Conservation (phyloP, 495 filamentous ascomycete species). For the Podospora bellae-mahoneyi region DNA sequence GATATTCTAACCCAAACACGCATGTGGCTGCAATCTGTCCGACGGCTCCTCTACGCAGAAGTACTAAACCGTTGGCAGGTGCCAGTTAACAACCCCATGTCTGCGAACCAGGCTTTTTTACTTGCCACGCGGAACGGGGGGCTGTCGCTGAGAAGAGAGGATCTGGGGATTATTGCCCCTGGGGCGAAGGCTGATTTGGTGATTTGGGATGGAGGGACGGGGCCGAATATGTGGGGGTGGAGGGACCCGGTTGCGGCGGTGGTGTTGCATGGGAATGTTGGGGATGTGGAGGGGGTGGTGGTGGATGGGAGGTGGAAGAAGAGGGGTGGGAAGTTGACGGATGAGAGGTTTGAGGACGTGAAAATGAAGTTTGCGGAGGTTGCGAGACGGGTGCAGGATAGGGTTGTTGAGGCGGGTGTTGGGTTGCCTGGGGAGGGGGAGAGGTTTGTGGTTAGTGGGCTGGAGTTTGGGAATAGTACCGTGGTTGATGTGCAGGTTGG, state of each 20-base stretch:
- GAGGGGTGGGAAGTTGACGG: conserved; percentile 34
- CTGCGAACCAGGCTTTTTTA: conserved; percentile 49
- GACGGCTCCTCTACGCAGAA: conserved; percentile 32
- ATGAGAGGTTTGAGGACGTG: conserved; percentile 27
- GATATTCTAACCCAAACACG: conserved; percentile 47
- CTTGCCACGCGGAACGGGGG: conserved; percentile 48
- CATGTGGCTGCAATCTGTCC: conserved; percentile 41
- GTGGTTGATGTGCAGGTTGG: conserved; percentile 24
- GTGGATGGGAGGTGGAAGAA: conserved; percentile 47
- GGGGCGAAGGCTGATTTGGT: conserved; percentile 51
- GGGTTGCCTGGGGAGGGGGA: conserved; percentile 9
- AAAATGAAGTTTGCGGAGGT: conserved; percentile 33
- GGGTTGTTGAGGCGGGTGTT: conserved; percentile 8
- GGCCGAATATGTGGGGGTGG: conserved; percentile 48
- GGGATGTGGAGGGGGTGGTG: conserved; percentile 47
- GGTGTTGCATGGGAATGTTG: conserved; percentile 47
- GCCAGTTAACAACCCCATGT: conserved; percentile 41
- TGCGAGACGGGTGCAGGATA: conserved; percentile 26
- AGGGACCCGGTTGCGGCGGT: conserved; percentile 51
- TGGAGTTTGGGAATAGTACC: conserved; percentile 19
- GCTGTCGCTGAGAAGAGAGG: conserved; percentile 42
- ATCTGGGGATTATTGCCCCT: conserved; percentile 44
- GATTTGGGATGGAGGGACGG: conserved; percentile 43
- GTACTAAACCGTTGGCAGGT: conserved; percentile 39
- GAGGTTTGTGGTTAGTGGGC: conserved; percentile 21